These are phyloP conservation scores for Rhynchospora tenuis DNA, from an alignment of 176 grass and related monocot species.

Conservation along the genomic window DNA sequence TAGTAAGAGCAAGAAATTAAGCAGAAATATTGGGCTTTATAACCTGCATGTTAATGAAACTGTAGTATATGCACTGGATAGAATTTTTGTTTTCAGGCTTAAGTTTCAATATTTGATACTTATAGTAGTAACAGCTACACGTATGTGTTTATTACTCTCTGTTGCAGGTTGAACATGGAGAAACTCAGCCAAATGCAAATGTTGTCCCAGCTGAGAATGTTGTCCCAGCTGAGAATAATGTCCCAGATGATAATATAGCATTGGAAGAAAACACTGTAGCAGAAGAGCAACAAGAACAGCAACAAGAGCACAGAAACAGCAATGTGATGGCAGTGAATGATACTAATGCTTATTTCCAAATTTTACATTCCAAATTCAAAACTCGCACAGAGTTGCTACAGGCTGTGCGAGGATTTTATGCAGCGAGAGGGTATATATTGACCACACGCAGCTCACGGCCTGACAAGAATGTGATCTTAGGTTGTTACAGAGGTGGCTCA, in stretches of 20 bases:
- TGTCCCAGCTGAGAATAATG: not conserved
- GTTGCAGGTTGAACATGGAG: not conserved
- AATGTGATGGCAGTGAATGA: not conserved
- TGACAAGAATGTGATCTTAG: conserved; percentile 15
- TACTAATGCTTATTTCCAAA: not conserved
- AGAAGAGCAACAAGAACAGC: not conserved
- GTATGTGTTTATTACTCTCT: not conserved
- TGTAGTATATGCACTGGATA: not conserved
- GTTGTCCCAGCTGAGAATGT: not conserved
- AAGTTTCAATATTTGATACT: not conserved
- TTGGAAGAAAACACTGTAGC: not conserved
- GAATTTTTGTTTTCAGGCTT: not conserved
- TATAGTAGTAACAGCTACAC: not conserved
- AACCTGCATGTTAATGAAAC: not conserved
- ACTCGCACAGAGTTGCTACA: conserved; percentile 7
- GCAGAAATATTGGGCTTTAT: not conserved
- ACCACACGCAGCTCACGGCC: not conserved
- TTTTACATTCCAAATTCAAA: conserved; percentile 7
- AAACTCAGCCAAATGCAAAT: not conserved
- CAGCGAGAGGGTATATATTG: not conserved
- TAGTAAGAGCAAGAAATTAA: not conserved
- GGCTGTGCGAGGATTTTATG: not conserved
- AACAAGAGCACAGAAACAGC: not conserved
- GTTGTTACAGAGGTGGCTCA: conserved; percentile 11
- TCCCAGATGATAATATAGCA: not conserved